These are phyloP conservation scores for Murraya koenigii DNA, from an alignment of 345 rosid species.

Conservation along the genomic window DNA sequence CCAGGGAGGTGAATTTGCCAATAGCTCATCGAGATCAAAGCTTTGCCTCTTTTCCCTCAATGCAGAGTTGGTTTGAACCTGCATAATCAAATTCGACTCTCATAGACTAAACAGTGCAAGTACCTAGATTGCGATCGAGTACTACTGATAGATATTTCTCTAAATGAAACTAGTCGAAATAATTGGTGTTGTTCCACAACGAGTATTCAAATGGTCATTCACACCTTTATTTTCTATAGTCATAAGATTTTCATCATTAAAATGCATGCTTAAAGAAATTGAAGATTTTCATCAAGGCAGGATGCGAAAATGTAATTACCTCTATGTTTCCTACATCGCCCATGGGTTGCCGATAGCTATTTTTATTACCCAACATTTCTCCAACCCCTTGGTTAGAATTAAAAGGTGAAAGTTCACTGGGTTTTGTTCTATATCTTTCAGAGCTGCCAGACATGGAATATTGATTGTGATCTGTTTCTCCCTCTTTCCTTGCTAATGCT, in stretches of 20 bases:
- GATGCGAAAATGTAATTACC: constrained; percentile 41
- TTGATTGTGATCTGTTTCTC: constrained; percentile 44
- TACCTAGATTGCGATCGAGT: background rate
- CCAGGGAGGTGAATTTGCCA: constrained; percentile 93
- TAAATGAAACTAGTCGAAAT: background rate
- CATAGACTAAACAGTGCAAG: background rate
- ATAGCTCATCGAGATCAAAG: constrained; percentile 81
- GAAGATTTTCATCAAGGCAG: background rate
- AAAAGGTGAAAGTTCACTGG: constrained; percentile 42
- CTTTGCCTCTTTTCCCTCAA: constrained; percentile 58
- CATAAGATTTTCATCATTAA: background rate
- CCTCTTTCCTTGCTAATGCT: constrained; percentile 74
- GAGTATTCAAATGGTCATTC: background rate
- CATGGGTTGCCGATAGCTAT: constrained; percentile 47
- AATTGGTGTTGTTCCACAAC: background rate
- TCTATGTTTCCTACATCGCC: constrained; percentile 71
- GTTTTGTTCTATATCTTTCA: constrained; percentile 54
- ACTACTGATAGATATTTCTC: background rate
- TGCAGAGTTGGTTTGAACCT: constrained; percentile 48
- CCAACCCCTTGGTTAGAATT: constrained; percentile 35
- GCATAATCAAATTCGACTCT: constrained; percentile 18
- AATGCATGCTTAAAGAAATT: background rate
- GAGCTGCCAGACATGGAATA: constrained; percentile 44
- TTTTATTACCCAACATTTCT: constrained; percentile 34
- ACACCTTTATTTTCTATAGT: background rate